A percentile compares a stretch with the other conserved stretches of the same genome.
phyloP scores from a whole-genome alignment of 169 alveolate species.

The Cryptosporidium ryanae region DNA sequence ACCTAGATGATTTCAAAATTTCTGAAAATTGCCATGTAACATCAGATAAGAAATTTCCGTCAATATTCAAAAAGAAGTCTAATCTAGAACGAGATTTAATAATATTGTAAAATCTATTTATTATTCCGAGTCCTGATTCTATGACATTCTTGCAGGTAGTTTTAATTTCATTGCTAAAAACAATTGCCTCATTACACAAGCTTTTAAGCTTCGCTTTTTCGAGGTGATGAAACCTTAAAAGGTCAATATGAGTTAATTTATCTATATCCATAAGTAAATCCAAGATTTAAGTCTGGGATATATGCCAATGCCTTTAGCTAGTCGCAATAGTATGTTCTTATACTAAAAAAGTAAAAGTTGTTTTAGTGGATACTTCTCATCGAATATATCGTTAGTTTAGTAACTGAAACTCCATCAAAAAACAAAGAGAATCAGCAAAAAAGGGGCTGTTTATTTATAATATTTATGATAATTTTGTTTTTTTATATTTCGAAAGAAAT shows the following conservation, averaged over 20 bases:
- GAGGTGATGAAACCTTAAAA: background rate
- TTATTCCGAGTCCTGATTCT: constrained; percentile 22
- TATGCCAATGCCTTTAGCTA: too few relatives aligned
- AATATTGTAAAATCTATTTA: constrained; percentile 13
- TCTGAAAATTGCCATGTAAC: constrained; percentile 8
- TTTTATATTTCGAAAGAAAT: too few relatives aligned
- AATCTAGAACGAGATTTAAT: constrained; percentile 1
- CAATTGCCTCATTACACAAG: background rate
- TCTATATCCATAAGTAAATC: constrained; percentile 19
- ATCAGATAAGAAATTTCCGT: background rate
- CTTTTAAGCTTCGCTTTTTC: constrained; percentile 17
- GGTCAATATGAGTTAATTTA: background rate
- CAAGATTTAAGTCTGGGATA: too few relatives aligned
- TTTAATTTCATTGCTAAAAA: background rate
- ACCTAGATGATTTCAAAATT: constrained; percentile 42
- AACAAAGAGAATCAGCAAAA: too few relatives aligned
- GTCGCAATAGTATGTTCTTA: too few relatives aligned
- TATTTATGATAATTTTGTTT: too few relatives aligned
- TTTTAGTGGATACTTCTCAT: too few relatives aligned
- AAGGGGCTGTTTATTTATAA: too few relatives aligned
- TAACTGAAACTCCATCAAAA: too few relatives aligned
- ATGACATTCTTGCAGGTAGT: constrained; percentile 7
- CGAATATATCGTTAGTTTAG: too few relatives aligned
- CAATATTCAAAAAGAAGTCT: background rate
- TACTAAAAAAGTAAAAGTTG: too few relatives aligned